Base-by-base conservation (phyloP, 768 basidiomycete genomes). In the Tulasnella sp. region DNA sequence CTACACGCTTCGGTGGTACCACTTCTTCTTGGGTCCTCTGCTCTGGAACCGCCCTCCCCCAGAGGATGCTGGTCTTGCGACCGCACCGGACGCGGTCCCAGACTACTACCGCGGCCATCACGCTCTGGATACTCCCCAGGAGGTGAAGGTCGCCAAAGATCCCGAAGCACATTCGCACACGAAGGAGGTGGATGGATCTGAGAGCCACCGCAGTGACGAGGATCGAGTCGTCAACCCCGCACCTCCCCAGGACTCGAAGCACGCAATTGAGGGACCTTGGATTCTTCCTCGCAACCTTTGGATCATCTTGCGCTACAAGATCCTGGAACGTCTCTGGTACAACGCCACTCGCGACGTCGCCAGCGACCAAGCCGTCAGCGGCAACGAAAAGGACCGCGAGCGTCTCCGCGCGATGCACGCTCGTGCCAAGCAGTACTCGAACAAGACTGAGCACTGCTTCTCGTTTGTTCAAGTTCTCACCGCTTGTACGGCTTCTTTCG, bases 391-490 rank as follows among this genome's bases (percentile, higher is more conserved):
- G 26, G 78, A 78, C 62, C 78, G 76, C 19, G 73, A 75, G 8
- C 77, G 79, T 26, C 80, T 82, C 77, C 74, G 73, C 7, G 75
- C 67, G 12, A 78, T 83, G 67, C 79, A 81, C 77, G 75, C 69
- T 1, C 70, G 74, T 26, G 79, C 80, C 42, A 75, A 75, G 52
- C 79, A 81, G 68, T 82, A 81, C 79, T 77, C 77, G 66, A 83
- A 82, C 78, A 80, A 82, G 73, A 79, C 79, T 71, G 82, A 83
- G 75, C 80, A 82, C 75, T 69, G 78, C 32, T 83, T 77, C 79
- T 81, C 80, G 8, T 83, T 83, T 77, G 76, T 83, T 34, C 82
- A 83, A 71, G 78, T 81, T 69, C 70, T 83, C 65, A 83, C 82
- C 4, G 81, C 81, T 16, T 82, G 81, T 75, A 82, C 79, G 26